Conservation (phyloP, 208 protist species). For the Crithidia acanthocephali region DNA sequence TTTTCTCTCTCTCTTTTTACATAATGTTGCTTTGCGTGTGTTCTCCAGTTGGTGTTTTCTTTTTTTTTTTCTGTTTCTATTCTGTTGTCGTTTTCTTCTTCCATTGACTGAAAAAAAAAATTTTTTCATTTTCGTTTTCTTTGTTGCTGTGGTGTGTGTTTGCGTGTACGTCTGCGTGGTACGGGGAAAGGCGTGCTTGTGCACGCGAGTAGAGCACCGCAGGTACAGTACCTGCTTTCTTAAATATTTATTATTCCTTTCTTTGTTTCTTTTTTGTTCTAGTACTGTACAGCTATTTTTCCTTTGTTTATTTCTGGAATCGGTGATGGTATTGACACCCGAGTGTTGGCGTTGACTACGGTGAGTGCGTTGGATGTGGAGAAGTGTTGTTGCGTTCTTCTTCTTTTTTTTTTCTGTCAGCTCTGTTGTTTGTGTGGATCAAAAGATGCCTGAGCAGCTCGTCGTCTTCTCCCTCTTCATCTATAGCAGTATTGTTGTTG, state of each 20-base stretch:
- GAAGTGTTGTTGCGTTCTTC: not conserved
- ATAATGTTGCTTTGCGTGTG: too few relatives aligned
- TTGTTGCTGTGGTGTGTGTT: not conserved
- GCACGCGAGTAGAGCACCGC: not conserved
- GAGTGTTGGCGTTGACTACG: too few relatives aligned
- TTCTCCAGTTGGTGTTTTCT: not conserved
- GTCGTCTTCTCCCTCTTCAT: too few relatives aligned
- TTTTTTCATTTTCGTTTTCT: too few relatives aligned
- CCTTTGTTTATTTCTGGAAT: not conserved
- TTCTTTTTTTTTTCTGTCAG: too few relatives aligned
- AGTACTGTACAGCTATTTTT: not conserved
- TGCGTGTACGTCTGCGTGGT: not conserved
- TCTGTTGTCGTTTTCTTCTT: too few relatives aligned
- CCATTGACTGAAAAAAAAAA: too few relatives aligned
- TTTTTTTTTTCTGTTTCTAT: not conserved
- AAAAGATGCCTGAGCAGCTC: too few relatives aligned
- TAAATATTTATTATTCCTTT: constrained; percentile 4
- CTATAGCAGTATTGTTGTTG: too few relatives aligned
- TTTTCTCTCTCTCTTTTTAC: not conserved
- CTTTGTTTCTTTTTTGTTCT: constrained; percentile 14
- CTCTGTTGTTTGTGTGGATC: too few relatives aligned
- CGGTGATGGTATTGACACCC: too few relatives aligned
- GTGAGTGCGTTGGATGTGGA: too few relatives aligned
- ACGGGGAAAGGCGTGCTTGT: not conserved
- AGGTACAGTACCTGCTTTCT: not conserved